A percentile compares a stretch with the other conserved stretches of the same genome.
Conservation (phyloP, 176 grass and related monocot genomes). For the Aegilops sharonensis region DNA sequence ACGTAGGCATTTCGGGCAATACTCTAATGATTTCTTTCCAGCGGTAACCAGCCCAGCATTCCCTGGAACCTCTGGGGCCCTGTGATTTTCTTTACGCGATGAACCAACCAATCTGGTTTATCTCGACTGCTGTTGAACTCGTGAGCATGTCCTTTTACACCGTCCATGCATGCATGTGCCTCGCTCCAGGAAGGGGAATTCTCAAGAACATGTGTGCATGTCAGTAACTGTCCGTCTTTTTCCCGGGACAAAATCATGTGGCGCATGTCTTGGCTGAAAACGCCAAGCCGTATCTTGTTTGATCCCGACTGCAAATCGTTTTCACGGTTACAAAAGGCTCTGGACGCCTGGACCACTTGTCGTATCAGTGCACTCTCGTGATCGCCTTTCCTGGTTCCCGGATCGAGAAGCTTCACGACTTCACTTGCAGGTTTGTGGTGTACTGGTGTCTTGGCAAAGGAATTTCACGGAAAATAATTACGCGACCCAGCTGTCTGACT, state of each 20-base stretch:
- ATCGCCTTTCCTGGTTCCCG: background rate
- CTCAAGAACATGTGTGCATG: background rate
- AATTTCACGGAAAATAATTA: background rate
- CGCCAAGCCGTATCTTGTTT: conserved; percentile 16
- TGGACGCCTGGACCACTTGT: background rate
- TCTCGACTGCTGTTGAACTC: background rate
- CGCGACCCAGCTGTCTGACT: too few species aligned
- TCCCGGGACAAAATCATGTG: background rate
- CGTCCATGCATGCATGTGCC: too few species aligned
- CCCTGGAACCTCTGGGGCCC: background rate
- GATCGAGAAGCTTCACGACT: conserved; percentile 31
- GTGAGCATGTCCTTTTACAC: background rate
- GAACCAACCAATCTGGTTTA: background rate
- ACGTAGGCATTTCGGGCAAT: too few species aligned
- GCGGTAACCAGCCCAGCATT: background rate
- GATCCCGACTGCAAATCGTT: conserved; percentile 19
- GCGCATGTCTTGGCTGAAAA: background rate
- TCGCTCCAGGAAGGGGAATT: too few species aligned
- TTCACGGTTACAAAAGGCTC: conserved; percentile 5
- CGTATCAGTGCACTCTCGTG: conserved; percentile 19
- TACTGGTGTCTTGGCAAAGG: background rate
- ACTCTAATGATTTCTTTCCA: too few species aligned
- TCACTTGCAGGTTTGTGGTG: background rate
- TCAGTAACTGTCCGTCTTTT: background rate
- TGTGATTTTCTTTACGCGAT: background rate